Conservation (phyloP, 2,329 filamentous ascomycete genomes). For the Xylariaceae sp. region DNA sequence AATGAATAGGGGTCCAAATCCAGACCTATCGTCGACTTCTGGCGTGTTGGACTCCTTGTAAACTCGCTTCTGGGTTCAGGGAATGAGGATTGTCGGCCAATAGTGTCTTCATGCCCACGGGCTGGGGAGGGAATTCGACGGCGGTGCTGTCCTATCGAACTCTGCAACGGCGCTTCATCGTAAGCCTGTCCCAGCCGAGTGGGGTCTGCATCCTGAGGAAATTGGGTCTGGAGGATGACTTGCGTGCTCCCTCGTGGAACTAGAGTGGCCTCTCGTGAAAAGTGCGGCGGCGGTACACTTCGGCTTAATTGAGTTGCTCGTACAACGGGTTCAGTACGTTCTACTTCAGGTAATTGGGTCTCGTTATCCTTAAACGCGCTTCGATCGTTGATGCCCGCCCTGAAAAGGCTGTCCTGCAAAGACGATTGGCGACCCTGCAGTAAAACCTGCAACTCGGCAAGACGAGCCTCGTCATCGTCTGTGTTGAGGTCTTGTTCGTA, state of each 20-base stretch:
- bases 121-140: slow-evolving; percentile 12
- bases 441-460: slow-evolving; percentile 52
- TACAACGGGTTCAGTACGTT: slow-evolving; percentile 41
- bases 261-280: slow-evolving; percentile 38
- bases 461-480: slow-evolving; percentile 51
- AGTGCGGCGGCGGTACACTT: slow-evolving; percentile 32
- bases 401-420: slow-evolving; percentile 45
- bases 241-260: slow-evolving; percentile 41
- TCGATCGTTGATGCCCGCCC: slow-evolving; percentile 50
- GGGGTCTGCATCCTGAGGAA: slow-evolving; percentile 34
- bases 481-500: slow-evolving; percentile 56
- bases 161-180: slow-evolving; percentile 22
- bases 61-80: slow-evolving; percentile 21
- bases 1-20: slow-evolving; percentile 31
- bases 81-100: slow-evolving; percentile 17
- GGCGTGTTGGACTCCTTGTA: slow-evolving; percentile 13
- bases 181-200: slow-evolving; percentile 9
- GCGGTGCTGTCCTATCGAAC: slow-evolving; percentile 14
- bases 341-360: slow-evolving; percentile 16
- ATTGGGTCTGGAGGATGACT: slow-evolving; percentile 56
- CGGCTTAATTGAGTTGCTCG: slow-evolving; percentile 48
- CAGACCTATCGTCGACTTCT: slow-evolving; percentile 17
- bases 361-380: slow-evolving; percentile 41
- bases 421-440: slow-evolving; percentile 48
- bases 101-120: slow-evolving; percentile 8